These are phyloP conservation scores for Dichomitus squalens DNA, from an alignment of 1,284 basidiomycete genomes.

Conservation along the genomic window DNA sequence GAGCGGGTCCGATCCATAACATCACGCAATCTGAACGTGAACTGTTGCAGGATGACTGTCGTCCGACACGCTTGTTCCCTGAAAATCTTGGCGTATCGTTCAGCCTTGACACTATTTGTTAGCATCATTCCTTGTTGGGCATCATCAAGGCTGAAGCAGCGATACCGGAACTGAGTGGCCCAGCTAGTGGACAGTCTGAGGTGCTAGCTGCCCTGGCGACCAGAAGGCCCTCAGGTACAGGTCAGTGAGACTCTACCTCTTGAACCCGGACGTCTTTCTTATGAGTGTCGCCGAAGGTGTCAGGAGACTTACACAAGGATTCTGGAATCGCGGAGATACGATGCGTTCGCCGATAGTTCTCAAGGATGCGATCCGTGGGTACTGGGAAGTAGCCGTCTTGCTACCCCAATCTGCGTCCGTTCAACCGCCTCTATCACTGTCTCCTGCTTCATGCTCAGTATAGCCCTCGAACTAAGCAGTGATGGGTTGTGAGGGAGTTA, in stretches of 20 bases:
- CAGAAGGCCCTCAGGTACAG: neutral
- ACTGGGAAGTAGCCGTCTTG: neutral
- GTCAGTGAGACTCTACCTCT: slow-evolving; percentile 1
- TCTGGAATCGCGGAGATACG: slow-evolving; percentile 21
- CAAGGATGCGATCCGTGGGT: neutral
- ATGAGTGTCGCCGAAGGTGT: neutral
- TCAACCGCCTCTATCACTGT: neutral
- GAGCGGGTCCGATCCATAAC: neutral
- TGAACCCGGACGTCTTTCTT: neutral
- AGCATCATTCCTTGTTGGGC: neutral
- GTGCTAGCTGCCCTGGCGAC: neutral
- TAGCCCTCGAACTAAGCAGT: neutral
- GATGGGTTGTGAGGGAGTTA: neutral
- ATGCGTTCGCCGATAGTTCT: slow-evolving; percentile 10
- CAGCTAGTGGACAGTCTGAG: neutral
- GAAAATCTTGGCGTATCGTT: neutral
- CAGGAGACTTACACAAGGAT: neutral
- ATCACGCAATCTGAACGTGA: neutral
- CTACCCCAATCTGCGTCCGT: neutral
- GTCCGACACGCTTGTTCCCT: neutral
- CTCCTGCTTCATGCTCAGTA: neutral
- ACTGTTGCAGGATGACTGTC: neutral
- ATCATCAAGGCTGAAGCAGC: neutral
- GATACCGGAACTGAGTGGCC: neutral
- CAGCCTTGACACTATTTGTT: neutral